Percentiles rank a stretch among this genome's conserved stretches.
phyloP scores from a whole-genome alignment of 139 green algal species.

The Coelastrella sp. region DNA sequence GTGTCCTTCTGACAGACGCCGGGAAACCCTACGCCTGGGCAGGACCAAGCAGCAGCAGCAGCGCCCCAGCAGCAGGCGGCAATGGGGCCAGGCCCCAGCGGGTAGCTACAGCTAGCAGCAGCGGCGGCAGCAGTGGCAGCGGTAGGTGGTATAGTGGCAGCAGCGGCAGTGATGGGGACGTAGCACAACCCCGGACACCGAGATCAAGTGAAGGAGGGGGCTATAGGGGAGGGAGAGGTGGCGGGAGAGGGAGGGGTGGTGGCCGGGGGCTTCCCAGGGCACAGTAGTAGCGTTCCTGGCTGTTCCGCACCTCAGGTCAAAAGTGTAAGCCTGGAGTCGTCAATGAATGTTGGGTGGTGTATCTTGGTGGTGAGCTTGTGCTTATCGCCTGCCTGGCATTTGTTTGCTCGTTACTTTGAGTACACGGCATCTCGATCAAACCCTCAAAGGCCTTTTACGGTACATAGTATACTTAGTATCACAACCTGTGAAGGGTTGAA shows the following conservation, averaged over 20 bases:
- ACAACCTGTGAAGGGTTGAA: too few species aligned
- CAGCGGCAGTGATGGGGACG: neutral
- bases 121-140: conserved; percentile 3
- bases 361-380: too few species aligned
- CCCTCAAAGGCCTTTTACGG: too few species aligned
- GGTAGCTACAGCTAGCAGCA: neutral
- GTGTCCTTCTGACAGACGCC: neutral
- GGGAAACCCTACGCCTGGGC: neutral
- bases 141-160: conserved; percentile 24
- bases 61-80: neutral
- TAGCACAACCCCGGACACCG: neutral
- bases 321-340: too few species aligned
- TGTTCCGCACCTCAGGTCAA: too few species aligned
- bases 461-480: too few species aligned
- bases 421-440: too few species aligned
- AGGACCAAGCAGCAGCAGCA: neutral
- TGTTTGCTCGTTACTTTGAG: too few species aligned
- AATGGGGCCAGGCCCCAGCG: neutral
- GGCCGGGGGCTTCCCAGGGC: neutral
- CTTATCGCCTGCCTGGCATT: too few species aligned
- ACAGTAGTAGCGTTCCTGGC: neutral
- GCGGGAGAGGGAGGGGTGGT: neutral
- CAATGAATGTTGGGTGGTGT: too few species aligned
- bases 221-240: neutral
- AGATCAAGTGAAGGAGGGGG: neutral